Base-by-base conservation (phyloP, 495 filamentous ascomycete species). In the Neurospora terricola region DNA sequence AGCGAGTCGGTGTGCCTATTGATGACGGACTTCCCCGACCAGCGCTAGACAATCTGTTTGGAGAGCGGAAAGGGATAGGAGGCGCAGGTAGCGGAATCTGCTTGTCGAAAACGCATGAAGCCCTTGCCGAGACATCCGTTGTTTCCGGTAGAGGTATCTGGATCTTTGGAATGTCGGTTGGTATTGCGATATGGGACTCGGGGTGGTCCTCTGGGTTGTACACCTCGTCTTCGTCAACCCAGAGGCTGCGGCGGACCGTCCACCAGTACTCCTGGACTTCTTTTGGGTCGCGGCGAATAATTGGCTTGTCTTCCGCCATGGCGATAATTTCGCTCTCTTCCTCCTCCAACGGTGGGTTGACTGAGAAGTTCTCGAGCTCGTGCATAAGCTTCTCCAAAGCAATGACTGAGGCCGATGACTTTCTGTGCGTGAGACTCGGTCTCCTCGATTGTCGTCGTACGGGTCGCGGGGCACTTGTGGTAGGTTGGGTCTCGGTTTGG, bases 171-270 rank as follows among this genome's bases (percentile, higher is more conserved):
- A 66, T 66, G 6, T 66, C 54, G 14, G 5, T 36, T 34, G 27
- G 5, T 34, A 2, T 34, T 66, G 27, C 12, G 14, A 66, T 66
- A 34, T 18, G 18, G 6, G 23, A 9, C 7, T 62, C 6, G 12
- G 3, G 27, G 27, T 66, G 5, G 23, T 16, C 54, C 12, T 66
- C 54, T 2, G 54, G 54, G 6, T 34, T 36, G 27, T 34, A 66
- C 14, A 34, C 54, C 30, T 78, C 77, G 2, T 72, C 72, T 8
- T 77, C 74, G 21, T 77, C 75, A 38, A 80, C 73, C 72, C 75
- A 74, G 1, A 80, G 68, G 16, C 70, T 59, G 10, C 36, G 11
- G 2, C 78, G 74, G 27, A 78, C 75, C 11, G 40, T 38, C 10
- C 48, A 37, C 78, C 75, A 79, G n/a, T 72, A 79, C 11, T 71